Base-by-base conservation (phyloP, 208 protist species). In the Leishmania mexicana region DNA sequence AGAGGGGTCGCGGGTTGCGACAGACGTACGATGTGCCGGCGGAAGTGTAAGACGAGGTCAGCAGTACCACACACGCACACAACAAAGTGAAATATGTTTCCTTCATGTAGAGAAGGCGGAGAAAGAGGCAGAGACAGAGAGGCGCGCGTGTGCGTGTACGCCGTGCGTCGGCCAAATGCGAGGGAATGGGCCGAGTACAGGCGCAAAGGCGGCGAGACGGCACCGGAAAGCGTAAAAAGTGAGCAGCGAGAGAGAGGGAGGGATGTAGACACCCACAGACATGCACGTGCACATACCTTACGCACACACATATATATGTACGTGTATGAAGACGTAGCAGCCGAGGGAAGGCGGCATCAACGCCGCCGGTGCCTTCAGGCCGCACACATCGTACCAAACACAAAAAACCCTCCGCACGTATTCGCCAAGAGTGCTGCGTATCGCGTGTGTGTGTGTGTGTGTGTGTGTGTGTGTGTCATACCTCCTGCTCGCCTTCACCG, bases 231-330 rank as follows among this genome's bases (percentile, higher is more conserved):
- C 19, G 28, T 5, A 81, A 54, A 64, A 67, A 75, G 40, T 62
- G 45, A 62, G 67, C 70, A 78, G 53, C 31, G 28, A 76, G n/a
- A 76, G n/a, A 76, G 49, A 58, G 42, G 60, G 42, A 77, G 72
- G 5, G 24, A 72, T 19, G 11, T 31, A 77, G 19, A 35, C 58
- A 35, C 7, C n/a, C 65, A 76, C 45, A 76, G 35, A 53, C 31
- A 24, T 17, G 74, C 54, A 77, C 47, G 21, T 19, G 54, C 49
- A 76, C 78, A 76, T 28, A 24, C 7, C 67, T 35, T 45, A 28
- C 3, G 8, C n/a, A 15, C 28, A 31, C 1, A 64, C 6, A 35
- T 35, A 35, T 35, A 35, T 10, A 11, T 0, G 4, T 24, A 31
- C 24, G 28, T 28, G 19, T 28, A 35, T 1, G n/a, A 24, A 3